Base-by-base conservation (phyloP, 208 protist species). In the Trypanosoma scelopori region DNA sequence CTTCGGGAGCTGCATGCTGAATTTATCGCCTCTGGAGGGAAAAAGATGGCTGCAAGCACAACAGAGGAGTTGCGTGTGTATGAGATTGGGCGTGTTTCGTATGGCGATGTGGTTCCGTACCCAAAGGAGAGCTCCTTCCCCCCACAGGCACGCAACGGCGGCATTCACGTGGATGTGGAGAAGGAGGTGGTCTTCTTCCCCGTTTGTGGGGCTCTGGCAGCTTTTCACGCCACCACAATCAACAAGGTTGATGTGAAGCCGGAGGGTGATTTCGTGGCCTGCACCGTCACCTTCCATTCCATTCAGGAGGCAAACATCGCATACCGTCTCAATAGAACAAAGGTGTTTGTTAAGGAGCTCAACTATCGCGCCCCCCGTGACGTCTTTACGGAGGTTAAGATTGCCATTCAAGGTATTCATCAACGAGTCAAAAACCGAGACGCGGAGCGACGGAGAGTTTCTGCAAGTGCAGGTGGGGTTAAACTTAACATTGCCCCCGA, bases 191-290 rank as follows among this genome's bases (percentile, higher is more conserved):
- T 95, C n/a, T 87, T 98, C 53, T 72, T 99, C 7, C 98, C 98
- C 23, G 85, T 99, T 22, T 97, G 82, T 51, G 97, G 97, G 15
- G 55, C 77, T 7, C 25, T 87, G 5, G 84, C 97, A 7, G 94
- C 97, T 18, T 98, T 99, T 63, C 98, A 99, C 70, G 85, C 98
- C n/a, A 71, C 80, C 3, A 98, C 93, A 0, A 97, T 99, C 57
- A 98, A 92, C 75, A 98, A 92, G 66, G 90, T 96, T 15, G 86
- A 91, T 13, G 85, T 97, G 39, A 83, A 83, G 41, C 69, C 81
- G 32, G 91, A 98, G 61, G 88, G 82, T 13, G 79, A 92, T 25
- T 67, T 71, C 49, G 79, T 82, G 42, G 85, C 67, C 25, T 67
- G 98, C 49, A 83, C 85, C 23, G 79, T 99, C 35, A 87, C 82